Percentiles rank a stretch among this genome's conserved stretches.
Evolutionary conservation across 1,139 yeast species (phyloP).

Genomic region (Barnettozyma hawaiiensis): DNA sequence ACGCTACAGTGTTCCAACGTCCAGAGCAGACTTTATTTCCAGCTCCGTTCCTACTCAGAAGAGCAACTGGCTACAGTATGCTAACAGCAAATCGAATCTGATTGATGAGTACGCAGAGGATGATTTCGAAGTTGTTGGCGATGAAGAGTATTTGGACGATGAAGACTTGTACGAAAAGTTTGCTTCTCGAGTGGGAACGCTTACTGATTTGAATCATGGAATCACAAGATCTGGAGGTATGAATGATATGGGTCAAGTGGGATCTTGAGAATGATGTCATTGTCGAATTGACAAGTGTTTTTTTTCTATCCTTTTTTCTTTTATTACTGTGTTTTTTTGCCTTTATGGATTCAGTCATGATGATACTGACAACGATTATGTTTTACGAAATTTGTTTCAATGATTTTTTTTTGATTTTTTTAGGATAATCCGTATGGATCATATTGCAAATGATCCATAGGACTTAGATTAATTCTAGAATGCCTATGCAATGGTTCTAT

Average conservation of each 20-base stretch:
- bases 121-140: constrained; percentile 9
- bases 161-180: constrained; percentile 22
- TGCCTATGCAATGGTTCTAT: background rate
- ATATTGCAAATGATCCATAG: background rate
- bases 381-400: background rate
- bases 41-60: constrained; percentile 40
- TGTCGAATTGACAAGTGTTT: no score
- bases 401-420: background rate
- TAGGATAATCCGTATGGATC: background rate
- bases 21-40: constrained; percentile 24
- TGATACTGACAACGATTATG: background rate
- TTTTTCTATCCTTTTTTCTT: background rate
- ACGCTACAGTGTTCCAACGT: constrained; percentile 16
- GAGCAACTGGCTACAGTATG: constrained; percentile 38
- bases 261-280: background rate
- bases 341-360: background rate
- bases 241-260: constrained; percentile 12
- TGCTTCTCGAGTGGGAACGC: constrained; percentile 15
- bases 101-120: constrained; percentile 4
- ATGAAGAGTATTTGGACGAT: constrained; percentile 24
- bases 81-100: constrained; percentile 10
- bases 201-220: constrained; percentile 1
- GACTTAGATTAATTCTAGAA: background rate
- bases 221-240: background rate
- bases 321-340: background rate